Base-by-base conservation (phyloP, 2,329 filamentous ascomycete genomes). In the Penicillium concentricum region DNA sequence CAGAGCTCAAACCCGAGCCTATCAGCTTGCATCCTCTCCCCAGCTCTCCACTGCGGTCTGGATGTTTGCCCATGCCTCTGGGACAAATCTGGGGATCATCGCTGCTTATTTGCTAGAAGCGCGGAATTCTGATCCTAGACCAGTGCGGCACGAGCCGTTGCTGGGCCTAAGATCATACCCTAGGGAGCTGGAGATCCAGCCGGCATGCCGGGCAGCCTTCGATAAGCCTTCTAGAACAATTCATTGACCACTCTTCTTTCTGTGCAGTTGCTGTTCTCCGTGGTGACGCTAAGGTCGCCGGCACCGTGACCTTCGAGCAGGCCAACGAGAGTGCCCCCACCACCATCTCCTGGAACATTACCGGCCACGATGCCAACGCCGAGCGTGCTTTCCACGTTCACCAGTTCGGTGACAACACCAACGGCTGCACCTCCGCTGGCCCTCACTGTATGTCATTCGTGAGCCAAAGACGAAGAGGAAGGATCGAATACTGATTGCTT, bases 341-440 rank as follows among this genome's bases (percentile, higher is more conserved):
- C 75, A 93, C 84, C 77, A 84, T 99, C 82, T 85, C 88, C 74
- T 99, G 90, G 88, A 86, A 97, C 80, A 92, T 99, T 80, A 84
- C 85, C 61, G 93, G 94, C 80, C 84, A 97, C 81, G 92, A 97
- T 76, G 73, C 93, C 80, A 96, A 96, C 78, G 92, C 94, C 74
- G 86, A 96, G 87, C 93, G 94, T 80, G 94, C 91, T 79, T 92
- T 97, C 85, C 94, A 99, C 85, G 88, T 99, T 74, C 94, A 99
- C 84, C 91, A 94, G 78, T 99, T 96, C 74, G 94, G 94, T 77
- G 94, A 97, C 86, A 97, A 97, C 86, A 97, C 94, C 84, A 99
- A 99, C 82, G 94, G 94, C 78, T 99, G 94, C 90, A 97, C 93
- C 67, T 96, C 90, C 67, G 94, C 94, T 67, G 94, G 94, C 53